Conservation (phyloP, 495 filamentous ascomycete species). For the Tuber melanosporum region DNA sequence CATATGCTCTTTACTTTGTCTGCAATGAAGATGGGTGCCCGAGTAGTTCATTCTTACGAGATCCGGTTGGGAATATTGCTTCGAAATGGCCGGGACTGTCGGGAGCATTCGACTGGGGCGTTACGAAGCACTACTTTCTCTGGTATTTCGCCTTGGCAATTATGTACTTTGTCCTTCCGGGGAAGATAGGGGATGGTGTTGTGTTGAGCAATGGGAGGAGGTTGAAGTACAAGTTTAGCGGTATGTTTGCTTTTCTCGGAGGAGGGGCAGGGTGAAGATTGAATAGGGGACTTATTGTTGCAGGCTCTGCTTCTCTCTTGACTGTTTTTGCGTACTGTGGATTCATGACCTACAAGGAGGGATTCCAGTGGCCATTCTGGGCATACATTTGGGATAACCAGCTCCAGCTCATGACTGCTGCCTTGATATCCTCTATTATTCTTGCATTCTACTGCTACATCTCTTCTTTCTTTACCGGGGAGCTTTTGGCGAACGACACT, state of each 20-base stretch:
- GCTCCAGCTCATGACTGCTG: constrained; percentile 72
- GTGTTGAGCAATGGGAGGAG: constrained; percentile 63
- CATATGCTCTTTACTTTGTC: constrained; percentile 70
- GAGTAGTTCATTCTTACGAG: constrained; percentile 71
- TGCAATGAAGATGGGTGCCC: constrained; percentile 96
- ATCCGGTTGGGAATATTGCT: constrained; percentile 61
- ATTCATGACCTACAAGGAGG: constrained; percentile 64
- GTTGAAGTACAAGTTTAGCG: constrained; percentile 84
- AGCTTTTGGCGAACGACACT: constrained; percentile 72
- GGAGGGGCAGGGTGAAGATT: constrained; percentile 17
- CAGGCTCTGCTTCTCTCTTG: constrained; percentile 66
- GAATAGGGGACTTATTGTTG: constrained; percentile 39
- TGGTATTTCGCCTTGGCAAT: constrained; percentile 75
- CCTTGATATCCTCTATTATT: constrained; percentile 63
- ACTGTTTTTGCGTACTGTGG: constrained; percentile 61
- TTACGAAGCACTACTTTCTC: constrained; percentile 58
- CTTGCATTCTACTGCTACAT: constrained; percentile 72
- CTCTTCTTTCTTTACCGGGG: constrained; percentile 65
- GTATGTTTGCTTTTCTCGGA: constrained; percentile 45
- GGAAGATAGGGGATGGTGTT: constrained; percentile 62
- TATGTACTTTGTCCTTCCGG: constrained; percentile 72
- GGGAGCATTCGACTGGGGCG: constrained; percentile 52
- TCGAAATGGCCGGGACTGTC: constrained; percentile 54
- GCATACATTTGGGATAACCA: constrained; percentile 90
- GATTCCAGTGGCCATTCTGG: constrained; percentile 79